These are phyloP conservation scores for Linderniella brevidens DNA, from an alignment of 257 asterid genomes.

Conservation along the genomic window DNA sequence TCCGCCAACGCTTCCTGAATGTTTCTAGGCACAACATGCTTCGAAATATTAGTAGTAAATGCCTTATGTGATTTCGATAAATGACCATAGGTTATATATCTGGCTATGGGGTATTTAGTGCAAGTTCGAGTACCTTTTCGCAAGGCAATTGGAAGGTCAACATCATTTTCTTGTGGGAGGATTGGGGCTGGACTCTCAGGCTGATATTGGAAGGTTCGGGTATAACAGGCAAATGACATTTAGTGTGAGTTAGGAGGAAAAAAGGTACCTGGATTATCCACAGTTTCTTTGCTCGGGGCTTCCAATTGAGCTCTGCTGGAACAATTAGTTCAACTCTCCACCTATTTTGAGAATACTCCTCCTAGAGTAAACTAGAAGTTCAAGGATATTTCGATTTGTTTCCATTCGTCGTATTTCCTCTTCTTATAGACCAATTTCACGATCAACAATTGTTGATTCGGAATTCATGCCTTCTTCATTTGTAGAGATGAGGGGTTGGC, in stretches of 20 bases:
- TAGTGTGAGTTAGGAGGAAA: neutral
- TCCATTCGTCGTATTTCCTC: neutral
- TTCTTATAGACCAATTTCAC: neutral
- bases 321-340: too few relatives aligned
- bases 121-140: conserved; percentile 3
- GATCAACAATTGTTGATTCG: neutral
- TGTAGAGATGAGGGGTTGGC: too few relatives aligned
- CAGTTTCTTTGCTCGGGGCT: neutral
- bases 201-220: neutral
- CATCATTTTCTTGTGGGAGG: neutral
- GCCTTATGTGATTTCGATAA: neutral
- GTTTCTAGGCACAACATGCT: neutral
- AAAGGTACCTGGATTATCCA: neutral
- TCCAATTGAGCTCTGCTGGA: neutral
- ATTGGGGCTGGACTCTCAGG: neutral
- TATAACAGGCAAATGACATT: neutral
- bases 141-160: neutral
- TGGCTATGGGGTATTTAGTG: conserved; percentile 1
- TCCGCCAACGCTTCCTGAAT: neutral
- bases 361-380: too few relatives aligned
- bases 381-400: neutral
- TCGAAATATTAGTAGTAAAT: neutral
- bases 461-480: too few relatives aligned
- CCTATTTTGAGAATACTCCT: too few relatives aligned
- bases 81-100: neutral